A percentile compares a stretch with the other conserved stretches of the same genome.
These are phyloP conservation scores for Stachybotrys echinatus DNA, from an alignment of 2,329 filamentous ascomycete species.

Conservation along the genomic window DNA sequence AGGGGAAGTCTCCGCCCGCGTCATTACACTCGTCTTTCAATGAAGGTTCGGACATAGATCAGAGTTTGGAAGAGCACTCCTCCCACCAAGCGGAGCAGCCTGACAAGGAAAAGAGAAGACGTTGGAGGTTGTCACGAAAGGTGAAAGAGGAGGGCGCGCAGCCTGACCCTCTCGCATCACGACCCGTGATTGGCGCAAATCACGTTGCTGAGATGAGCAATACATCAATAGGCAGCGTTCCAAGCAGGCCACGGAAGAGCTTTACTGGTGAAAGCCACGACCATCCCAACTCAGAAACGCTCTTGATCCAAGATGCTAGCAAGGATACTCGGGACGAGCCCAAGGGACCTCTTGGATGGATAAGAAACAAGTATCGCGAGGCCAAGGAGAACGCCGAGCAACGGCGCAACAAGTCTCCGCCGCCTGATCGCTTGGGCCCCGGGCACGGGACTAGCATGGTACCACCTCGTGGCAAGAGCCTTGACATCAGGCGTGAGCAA, in stretches of 20 bases:
- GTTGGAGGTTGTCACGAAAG: constrained; percentile 66
- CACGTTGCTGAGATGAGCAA: constrained; percentile 60
- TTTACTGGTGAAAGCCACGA: constrained; percentile 48
- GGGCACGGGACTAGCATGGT: constrained; percentile 20
- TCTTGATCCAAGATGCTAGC: constrained; percentile 32
- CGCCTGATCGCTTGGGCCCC: constrained; percentile 26
- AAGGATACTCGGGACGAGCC: constrained; percentile 41
- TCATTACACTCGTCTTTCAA: constrained; percentile 75
- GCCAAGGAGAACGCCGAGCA: constrained; percentile 52
- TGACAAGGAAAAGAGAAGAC: constrained; percentile 65
- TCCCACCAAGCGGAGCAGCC: constrained; percentile 34
- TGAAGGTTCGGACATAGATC: constrained; percentile 76
- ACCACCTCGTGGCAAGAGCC: constrained; percentile 38
- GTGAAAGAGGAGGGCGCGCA: constrained; percentile 51
- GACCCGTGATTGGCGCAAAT: constrained; percentile 52
- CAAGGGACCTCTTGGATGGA: constrained; percentile 51
- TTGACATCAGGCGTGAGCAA: constrained; percentile 39
- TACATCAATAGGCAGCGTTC: constrained; percentile 61
- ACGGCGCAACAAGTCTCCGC: constrained; percentile 51
- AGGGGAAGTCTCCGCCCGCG: constrained; percentile 66
- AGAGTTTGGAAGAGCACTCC: constrained; percentile 52
- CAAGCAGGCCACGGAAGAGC: constrained; percentile 42
- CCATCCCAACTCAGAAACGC: constrained; percentile 29
- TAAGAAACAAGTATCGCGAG: constrained; percentile 55
- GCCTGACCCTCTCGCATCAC: constrained; percentile 36